Base-by-base conservation (phyloP, 768 basidiomycete species). In the Chalciporus chontae region DNA sequence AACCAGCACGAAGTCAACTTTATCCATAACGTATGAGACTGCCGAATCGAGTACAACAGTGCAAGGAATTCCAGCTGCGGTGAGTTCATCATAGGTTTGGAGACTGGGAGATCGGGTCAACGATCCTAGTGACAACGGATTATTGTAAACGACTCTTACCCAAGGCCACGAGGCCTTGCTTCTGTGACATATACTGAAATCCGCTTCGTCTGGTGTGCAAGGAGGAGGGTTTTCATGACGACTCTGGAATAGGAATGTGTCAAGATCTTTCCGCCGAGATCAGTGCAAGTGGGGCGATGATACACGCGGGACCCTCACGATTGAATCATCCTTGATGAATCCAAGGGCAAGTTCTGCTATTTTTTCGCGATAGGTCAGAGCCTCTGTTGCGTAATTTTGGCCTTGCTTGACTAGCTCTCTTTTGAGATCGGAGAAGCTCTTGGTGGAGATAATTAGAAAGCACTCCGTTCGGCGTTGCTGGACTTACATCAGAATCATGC, bases 181-280 rank as follows among this genome's bases (percentile, higher is more conserved):
- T 97, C 92, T 58, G 95, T 97, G 51, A 99, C 95, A 68, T 93
- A 98, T 34, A 99, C 95, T 62, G 90, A 92, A 69, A 98, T 91
- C 49, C 94, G 81, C 73, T 98, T 97, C 66, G 80, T 83, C 63
- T 85, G 77, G 67, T 95, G 92, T 15, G 96, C 94, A 50, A 87
- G 81, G 40, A 97, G 77, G 45, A 99, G 78, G 31, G 94, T 88
- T 69, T 92, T 85, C 74, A 94, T 86, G 48, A 99, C 95, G 40
- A 97, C 94, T 61, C 96, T 79, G 21, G 94, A 97, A 73, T 94
- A 94, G 29, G 92, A 93, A 70, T 99, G 96, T 3, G 94, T 97
- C 50, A 99, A 79, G 64, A 99, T 94, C 91, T 97, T 65, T 51
- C 11, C 48, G 48, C 31, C 10, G 26, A 41, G 23, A 52, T 68